phyloP scores from a whole-genome alignment of 495 filamentous ascomycete genomes.

The Hypoxylon trugodes region DNA sequence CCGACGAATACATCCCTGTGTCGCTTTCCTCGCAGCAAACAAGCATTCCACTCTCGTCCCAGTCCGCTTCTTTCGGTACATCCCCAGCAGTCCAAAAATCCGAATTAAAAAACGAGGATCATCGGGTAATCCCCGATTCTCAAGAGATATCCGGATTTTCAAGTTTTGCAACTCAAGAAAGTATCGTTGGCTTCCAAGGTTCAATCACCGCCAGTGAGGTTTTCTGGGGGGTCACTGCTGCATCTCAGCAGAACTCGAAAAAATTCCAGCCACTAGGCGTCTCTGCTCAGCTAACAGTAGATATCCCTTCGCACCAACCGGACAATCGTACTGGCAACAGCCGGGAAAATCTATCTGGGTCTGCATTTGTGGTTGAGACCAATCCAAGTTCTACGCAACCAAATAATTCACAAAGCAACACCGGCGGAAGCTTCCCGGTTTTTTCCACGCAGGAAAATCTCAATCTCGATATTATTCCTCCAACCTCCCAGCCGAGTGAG shows the following conservation, averaged over 20 bases:
- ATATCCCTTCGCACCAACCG: slow-evolving; percentile 42
- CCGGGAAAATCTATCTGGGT: not conserved
- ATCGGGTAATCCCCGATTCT: slow-evolving; percentile 41
- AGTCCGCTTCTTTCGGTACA: not conserved
- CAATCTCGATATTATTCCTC: slow-evolving; percentile 8
- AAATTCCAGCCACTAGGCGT: not conserved
- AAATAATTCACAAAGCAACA: slow-evolving; percentile 13
- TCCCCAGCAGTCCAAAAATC: not conserved
- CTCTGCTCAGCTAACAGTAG: slow-evolving; percentile 3
- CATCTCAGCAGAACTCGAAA: slow-evolving; percentile 2
- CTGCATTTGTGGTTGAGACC: slow-evolving; percentile 11
- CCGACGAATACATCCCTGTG: slow-evolving; percentile 17
- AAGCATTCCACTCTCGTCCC: slow-evolving; percentile 4
- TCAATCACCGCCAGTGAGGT: slow-evolving; percentile 19
- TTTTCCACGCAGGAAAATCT: slow-evolving; percentile 42
- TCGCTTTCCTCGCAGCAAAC: slow-evolving; percentile 10
- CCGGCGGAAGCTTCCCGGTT: not conserved
- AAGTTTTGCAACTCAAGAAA: slow-evolving; percentile 15
- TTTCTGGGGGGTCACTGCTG: not conserved
- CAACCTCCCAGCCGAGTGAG: slow-evolving; percentile 5
- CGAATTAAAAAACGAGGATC: not conserved
- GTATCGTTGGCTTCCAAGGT: not conserved
- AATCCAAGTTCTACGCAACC: not conserved
- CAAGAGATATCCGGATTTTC: slow-evolving; percentile 33
- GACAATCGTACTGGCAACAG: slow-evolving; percentile 10